These are phyloP conservation scores for Zymoseptoria ardabiliae DNA, from an alignment of 2,329 filamentous ascomycete species.

Conservation along the genomic window DNA sequence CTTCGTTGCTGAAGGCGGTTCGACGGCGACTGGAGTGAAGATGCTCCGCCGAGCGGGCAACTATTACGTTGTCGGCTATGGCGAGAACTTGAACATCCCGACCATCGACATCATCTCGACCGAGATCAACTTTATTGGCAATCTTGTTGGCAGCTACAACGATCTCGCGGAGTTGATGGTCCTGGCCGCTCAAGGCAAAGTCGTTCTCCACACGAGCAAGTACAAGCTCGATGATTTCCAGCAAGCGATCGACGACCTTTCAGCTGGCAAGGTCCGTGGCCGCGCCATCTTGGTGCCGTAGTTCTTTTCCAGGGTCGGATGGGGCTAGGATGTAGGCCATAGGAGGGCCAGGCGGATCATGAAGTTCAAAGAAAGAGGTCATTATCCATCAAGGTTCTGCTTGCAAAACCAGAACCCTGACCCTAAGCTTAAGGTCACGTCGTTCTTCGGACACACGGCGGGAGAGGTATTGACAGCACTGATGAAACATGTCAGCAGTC, in stretches of 20 bases:
- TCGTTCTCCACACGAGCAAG: conserved; percentile 19
- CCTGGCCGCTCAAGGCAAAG: conserved; percentile 20
- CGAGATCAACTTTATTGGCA: conserved; percentile 23
- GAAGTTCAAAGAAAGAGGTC: not conserved
- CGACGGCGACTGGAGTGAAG: conserved; percentile 20
- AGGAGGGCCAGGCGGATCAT: not conserved
- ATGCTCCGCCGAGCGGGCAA: conserved; percentile 22
- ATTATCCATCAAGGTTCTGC: not conserved
- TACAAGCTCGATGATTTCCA: conserved; percentile 24
- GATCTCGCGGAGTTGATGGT: conserved; percentile 22
- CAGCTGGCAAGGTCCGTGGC: conserved; percentile 17
- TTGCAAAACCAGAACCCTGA: not conserved
- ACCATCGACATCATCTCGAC: conserved; percentile 23
- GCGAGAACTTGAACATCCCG: conserved; percentile 18
- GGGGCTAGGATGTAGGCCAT: not conserved
- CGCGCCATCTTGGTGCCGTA: conserved; percentile 19
- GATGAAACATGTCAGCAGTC: too few relatives aligned
- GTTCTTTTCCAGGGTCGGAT: not conserved
- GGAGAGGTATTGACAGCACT: too few relatives aligned
- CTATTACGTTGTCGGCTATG: conserved; percentile 22
- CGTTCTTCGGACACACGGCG: too few relatives aligned
- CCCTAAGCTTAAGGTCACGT: too few relatives aligned
- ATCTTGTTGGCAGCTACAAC: conserved; percentile 21
- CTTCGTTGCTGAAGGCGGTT: conserved; percentile 21
- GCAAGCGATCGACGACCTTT: conserved; percentile 21